Conservation (phyloP, 768 basidiomycete species). For the Botryobasidium botryosum region DNA sequence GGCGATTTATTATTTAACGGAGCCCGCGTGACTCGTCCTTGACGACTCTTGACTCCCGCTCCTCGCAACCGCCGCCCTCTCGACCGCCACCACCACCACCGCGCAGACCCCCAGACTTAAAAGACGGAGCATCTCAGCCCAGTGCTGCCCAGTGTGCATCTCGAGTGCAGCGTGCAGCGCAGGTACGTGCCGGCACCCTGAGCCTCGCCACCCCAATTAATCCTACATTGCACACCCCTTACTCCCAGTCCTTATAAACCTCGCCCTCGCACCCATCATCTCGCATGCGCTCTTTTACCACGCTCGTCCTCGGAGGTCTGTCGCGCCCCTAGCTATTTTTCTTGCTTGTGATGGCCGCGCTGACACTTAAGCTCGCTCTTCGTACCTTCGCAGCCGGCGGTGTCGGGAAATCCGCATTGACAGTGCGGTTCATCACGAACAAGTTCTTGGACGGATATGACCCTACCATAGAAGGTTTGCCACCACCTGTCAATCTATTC, state of each 20-base stretch:
- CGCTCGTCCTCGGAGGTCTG: slow-evolving; percentile 1
- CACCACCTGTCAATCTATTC: not conserved
- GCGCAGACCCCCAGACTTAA: not conserved
- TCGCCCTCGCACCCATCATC: not conserved
- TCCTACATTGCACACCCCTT: not conserved
- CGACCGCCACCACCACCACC: not conserved
- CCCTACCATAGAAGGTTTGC: slow-evolving; percentile 12
- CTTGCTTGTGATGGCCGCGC: not conserved
- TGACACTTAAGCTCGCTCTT: not conserved
- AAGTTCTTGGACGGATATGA: slow-evolving; percentile 10
- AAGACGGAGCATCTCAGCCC: not conserved
- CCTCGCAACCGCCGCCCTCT: not conserved
- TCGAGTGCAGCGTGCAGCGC: too few species aligned
- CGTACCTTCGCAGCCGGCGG: too few species aligned
- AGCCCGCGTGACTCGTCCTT: too few species aligned
- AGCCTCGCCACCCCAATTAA: not conserved
- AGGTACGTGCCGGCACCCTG: not conserved
- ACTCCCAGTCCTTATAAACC: not conserved
- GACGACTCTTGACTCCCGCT: too few species aligned
- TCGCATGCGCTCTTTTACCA: not conserved
- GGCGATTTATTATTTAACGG: too few species aligned
- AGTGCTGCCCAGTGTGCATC: too few species aligned
- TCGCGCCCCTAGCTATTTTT: not conserved
- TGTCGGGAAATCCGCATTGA: slow-evolving; percentile 11
- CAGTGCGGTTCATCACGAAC: slow-evolving; percentile 8